Base-by-base conservation (phyloP, 495 filamentous ascomycete species). In the Mytilinidion resinicola region DNA sequence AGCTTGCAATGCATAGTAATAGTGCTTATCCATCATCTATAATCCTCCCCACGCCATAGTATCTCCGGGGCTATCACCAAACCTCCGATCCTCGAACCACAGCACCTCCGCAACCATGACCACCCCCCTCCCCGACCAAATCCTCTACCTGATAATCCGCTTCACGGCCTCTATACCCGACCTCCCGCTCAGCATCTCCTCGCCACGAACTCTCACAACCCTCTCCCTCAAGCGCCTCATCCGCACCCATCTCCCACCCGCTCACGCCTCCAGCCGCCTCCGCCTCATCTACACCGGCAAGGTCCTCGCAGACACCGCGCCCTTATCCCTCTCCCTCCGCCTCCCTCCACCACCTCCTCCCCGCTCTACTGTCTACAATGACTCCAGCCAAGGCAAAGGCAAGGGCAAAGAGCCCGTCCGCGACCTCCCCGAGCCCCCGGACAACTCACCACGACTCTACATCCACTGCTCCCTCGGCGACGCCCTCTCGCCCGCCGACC, bases 381-480 rank as follows among this genome's bases (percentile, higher is more conserved):
- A 61, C 42, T 69, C 75, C 35, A 62, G 50, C 9, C 80, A 78
- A 62, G 75, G 69, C 55, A 86, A 81, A 66, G 82, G 77, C 67
- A 87, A 82, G 64, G 83, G 77, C 65, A 87, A 83, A 72, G 76
- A 71, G 19, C 69, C 79, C 12, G 65, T 81, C 12, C 76, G 78
- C 12, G 74, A 71, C 19, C 65, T 51, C 34, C 60, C 70, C 33
- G 64, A 62, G 56, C 19, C 37, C 11, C 49, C 49, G n/a, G 9
- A 48, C 4, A 21, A 57, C 20, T 39, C 37, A 19, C 39, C 37
- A 17, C 77, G 83, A 20, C 76, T 91, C 64, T 95, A 93, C 73
- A 84, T 95, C 51, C 91, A 95, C 77, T 96, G 92, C 80, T 89
- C 86, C 41, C 88, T 96, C 56, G 83, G 83, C 56, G 87, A 89